Evolutionary conservation across 495 filamentous ascomycete species (phyloP), one percentile per base, ranked within the genome.

Genomic region (Aspergillus kassunensis): DNA sequence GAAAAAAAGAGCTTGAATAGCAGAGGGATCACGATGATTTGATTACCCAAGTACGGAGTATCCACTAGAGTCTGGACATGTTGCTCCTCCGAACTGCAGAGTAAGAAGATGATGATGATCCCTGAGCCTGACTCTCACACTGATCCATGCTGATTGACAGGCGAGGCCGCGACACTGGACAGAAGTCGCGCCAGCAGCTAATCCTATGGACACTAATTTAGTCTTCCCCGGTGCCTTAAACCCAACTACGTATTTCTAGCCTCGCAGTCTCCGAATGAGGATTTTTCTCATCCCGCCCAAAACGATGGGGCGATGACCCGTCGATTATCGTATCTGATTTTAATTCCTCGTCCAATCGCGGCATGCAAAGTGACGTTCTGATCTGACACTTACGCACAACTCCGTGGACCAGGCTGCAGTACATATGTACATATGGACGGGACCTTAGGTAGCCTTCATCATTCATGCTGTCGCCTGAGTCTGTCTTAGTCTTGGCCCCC

Each of bases 301-400:
- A 23, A 54, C 52, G 36, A 46, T 54, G 56, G 52, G 56, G 34
- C 21, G 36, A 27, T 19, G 49, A 27, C 36, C 44, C 36, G 16
- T 48, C 39, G 39, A 51, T 44, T 57, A 49, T 49, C 44, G 39
- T 30, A 44, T 40, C 46, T 42, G 25, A 36, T 45, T 21, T 34
- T 25, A 43, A 13, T 12, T 47, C 49, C 54, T 31, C 46, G 24
- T 47, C 58, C 58, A 60, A 57, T 64, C 55, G 51, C 51, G 61
- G 57, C 46, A 57, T 45, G 36, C 46, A 33, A 27, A 24, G 34
- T 50, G 53, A 56, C 55, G 37, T 56, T 55, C 51, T 50, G 53
- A 64, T 56, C 55, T 63, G 54, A 57, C 54, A 35, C 29, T 27
- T 4, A 9, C 24, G 9, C 24, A 9, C 24, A 27, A 4, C 24